phyloP scores from a whole-genome alignment of 345 rosid species.

The Gossypium mustelinum region DNA sequence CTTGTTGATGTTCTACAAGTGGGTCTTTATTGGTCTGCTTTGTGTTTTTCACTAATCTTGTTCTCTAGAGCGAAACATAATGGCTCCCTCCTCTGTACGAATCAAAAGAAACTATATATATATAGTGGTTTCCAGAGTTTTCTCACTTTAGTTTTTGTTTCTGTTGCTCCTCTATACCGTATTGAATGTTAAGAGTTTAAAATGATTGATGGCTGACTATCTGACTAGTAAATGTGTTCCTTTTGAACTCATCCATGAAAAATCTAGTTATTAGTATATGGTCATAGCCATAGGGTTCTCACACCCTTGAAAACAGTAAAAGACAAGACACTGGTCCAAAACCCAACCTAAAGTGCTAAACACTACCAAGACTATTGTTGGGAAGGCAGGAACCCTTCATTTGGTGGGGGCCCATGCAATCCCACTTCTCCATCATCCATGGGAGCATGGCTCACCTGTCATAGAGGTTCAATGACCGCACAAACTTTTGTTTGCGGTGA shows the following conservation, averaged over 20 bases:
- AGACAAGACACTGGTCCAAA: background rate
- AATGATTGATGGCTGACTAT: background rate
- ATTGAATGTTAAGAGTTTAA: background rate
- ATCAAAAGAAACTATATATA: conserved; percentile 8
- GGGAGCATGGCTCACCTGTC: background rate
- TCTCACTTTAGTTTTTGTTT: background rate
- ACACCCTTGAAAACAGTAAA: background rate
- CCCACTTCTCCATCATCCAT: background rate
- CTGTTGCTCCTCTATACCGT: background rate
- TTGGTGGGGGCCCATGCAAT: background rate
- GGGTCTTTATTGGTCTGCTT: conserved; percentile 15
- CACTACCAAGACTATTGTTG: background rate
- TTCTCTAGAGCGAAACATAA: conserved; percentile 18
- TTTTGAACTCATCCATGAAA: too few species aligned
- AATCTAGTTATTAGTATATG: too few species aligned
- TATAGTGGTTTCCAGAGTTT: background rate
- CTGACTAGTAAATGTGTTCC: background rate
- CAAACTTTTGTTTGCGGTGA: background rate
- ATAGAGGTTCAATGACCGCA: background rate
- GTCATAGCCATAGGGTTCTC: too few species aligned
- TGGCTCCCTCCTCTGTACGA: conserved; percentile 46
- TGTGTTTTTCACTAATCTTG: conserved; percentile 16
- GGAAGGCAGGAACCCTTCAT: background rate
- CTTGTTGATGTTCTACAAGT: background rate
- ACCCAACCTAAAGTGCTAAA: background rate